Conservation (phyloP, 2,329 filamentous ascomycete species). For the Aspergillus spinulosporus region DNA sequence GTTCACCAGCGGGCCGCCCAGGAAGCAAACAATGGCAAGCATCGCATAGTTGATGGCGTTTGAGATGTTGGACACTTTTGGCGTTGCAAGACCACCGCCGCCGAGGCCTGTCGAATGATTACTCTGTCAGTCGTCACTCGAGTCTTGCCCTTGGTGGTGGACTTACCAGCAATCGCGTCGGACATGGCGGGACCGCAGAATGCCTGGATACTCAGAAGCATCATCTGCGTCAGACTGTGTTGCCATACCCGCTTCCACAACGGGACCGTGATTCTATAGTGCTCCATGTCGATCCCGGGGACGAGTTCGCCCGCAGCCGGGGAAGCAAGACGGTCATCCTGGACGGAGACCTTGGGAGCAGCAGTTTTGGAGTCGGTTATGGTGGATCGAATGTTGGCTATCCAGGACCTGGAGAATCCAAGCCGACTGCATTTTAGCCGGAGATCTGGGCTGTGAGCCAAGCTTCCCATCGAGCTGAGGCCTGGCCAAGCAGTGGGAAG, state of each 20-base stretch:
- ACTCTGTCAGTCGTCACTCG: neutral
- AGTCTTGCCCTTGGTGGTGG: neutral
- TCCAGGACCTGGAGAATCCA: conserved; percentile 2
- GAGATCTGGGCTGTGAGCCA: neutral
- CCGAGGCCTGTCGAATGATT: conserved; percentile 34
- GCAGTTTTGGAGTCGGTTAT: conserved; percentile 3
- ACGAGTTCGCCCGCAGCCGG: neutral
- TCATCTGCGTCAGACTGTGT: conserved; percentile 53
- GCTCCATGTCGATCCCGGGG: conserved; percentile 36
- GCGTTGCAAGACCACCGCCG: conserved; percentile 49
- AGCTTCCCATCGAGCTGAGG: neutral
- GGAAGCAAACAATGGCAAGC: conserved; percentile 41
- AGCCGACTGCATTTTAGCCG: neutral
- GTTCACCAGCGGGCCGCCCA: conserved; percentile 50
- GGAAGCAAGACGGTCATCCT: neutral
- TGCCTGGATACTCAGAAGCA: conserved; percentile 49
- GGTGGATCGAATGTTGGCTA: neutral
- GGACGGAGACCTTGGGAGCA: neutral
- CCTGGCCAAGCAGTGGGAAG: neutral
- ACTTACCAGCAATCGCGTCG: conserved; percentile 41
- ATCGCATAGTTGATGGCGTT: conserved; percentile 32
- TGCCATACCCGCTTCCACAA: conserved; percentile 49
- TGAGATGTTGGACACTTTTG: conserved; percentile 47
- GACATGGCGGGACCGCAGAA: conserved; percentile 47
- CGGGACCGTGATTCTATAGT: conserved; percentile 25